Base-by-base conservation (phyloP, 305 asterid genomes). In the Withania somnifera region DNA sequence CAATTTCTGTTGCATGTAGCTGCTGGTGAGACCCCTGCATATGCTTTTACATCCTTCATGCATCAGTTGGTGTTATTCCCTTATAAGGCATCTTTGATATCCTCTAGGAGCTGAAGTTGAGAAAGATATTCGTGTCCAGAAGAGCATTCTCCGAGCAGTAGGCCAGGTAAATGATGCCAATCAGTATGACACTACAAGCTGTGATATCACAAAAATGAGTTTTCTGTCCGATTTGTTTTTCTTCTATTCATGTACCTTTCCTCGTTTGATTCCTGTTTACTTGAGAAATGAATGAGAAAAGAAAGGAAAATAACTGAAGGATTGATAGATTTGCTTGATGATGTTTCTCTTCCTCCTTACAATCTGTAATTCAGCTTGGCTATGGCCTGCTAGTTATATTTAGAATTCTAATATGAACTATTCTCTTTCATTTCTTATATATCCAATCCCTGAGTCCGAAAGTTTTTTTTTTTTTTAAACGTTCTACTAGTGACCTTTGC, bases 1-100 rank as follows among this genome's bases (percentile, higher is more conserved):
- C 97, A 93, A 58, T 96, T 93, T 87, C 84, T 96, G 71, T 86
- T 96, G 88, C 98, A 94, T 87, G 90, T 96, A 82, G 97, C 95
- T 84, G 85, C 99, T 85, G 99, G 99, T 96, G 84, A 85, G 94
- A 80, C 84, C 61, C 81, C 81, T 67, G 66, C 53, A 73, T 82
- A 57, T 78, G 24, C 53, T 58, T 22, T 19, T 83, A 73, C 19
- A 61, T 79, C 68, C 80, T 19, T 53, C 51, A 57, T 84, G 53
- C 64, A 30, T 67, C 67, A 34, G 63, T 54, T 86, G 78, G 66
- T 61, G 42, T 66, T 81, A 81, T 67, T 36, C 64, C 58, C 84
- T 82, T 69, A 45, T 77, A 80, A 38, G 69, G 75, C 47, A 76
- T 90, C 68, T 85, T 51, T 50, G 85, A 84, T 54, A 77, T 83